A percentile compares a stretch with the other conserved stretches of the same genome.
phyloP scores from a whole-genome alignment of 208 protist species.

The Acanthamoeba castellanii region DNA sequence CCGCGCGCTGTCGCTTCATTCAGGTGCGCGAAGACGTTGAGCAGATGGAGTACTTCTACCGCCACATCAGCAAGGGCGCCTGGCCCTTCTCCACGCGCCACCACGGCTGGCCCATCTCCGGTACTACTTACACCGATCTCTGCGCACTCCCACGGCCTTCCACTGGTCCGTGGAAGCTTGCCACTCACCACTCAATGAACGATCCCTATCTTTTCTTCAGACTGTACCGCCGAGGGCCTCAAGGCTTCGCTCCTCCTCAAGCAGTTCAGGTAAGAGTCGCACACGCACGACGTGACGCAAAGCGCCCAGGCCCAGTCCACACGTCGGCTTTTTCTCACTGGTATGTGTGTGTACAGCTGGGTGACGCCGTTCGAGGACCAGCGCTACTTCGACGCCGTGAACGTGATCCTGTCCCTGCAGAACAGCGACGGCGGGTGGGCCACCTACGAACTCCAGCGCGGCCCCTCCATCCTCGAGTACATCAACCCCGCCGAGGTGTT shows the following conservation, averaged over 20 bases:
- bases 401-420: slow-evolving; percentile 96
- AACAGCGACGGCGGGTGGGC: slow-evolving; percentile 96
- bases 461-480: slow-evolving; percentile 92
- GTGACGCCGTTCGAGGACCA: slow-evolving; percentile 68
- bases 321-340: background rate
- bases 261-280: slow-evolving; percentile 65
- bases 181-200: too few relatives aligned
- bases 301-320: background rate
- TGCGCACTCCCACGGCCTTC: too few relatives aligned
- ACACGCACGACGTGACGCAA: background rate
- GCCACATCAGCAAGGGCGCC: slow-evolving; percentile 95
- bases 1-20: background rate
- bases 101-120: slow-evolving; percentile 97
- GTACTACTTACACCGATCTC: background rate
- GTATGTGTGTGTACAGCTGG: slow-evolving; percentile 30
- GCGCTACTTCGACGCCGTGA: slow-evolving; percentile 91
- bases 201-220: slow-evolving; percentile 57
- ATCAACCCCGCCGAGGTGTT: slow-evolving; percentile 97
- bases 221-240: slow-evolving; percentile 97
- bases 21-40: slow-evolving; percentile 94
- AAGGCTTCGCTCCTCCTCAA: slow-evolving; percentile 92
- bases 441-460: slow-evolving; percentile 96
- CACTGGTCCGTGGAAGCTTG: too few relatives aligned
- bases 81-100: slow-evolving; percentile 98
- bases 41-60: slow-evolving; percentile 92